Base-by-base conservation (phyloP, 768 basidiomycete species). In the Agaricus blazei region DNA sequence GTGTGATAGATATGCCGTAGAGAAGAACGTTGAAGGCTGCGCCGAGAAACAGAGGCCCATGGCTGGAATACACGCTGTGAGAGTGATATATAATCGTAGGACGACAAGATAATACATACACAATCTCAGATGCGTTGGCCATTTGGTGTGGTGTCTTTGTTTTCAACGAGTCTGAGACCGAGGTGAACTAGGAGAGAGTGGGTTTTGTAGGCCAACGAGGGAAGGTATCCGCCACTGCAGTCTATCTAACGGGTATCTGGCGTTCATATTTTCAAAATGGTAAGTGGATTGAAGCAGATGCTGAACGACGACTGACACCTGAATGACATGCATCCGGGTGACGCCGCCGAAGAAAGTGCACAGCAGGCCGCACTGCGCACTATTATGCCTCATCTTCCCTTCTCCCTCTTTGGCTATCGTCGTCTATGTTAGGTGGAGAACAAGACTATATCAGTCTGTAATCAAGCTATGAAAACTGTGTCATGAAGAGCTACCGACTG, bases 21-120 rank as follows among this genome's bases (percentile, higher is more conserved):
- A 80, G 69, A 15, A 78, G 51, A 34, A 80, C 64, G 57, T 79
- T 80, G 64, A 80, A 61, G n/a, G 70, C 62, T 54, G 75, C 70
- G 24, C 77, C 79, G 48, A 80, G 72, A 62, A 80, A 70, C 66
- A 80, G 76, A 14, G 75, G 76, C 34, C 77, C 76, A 62, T 77
- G 76, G 9, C 80, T 81, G 58, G 14, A 42, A 15, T 43, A 11
- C 19, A 23, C 37, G 48, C 53, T 45, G 44, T 38, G 36, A 9
- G 15, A 31, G 14, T 23, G 19, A 29, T 31, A 9, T 23, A 8
- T 19, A 19, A 19, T 19, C 19, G 19, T 19, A 19, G 19, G 19
- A 37, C 41, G 36, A 24, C 5, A 14, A 53, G 43, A 45, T 29
- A 45, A 8, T 14, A 63, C 71, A 54, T 53, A 74, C 69, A 68